Conservation (phyloP, 1,284 basidiomycete species). For the Malassezia nana region DNA sequence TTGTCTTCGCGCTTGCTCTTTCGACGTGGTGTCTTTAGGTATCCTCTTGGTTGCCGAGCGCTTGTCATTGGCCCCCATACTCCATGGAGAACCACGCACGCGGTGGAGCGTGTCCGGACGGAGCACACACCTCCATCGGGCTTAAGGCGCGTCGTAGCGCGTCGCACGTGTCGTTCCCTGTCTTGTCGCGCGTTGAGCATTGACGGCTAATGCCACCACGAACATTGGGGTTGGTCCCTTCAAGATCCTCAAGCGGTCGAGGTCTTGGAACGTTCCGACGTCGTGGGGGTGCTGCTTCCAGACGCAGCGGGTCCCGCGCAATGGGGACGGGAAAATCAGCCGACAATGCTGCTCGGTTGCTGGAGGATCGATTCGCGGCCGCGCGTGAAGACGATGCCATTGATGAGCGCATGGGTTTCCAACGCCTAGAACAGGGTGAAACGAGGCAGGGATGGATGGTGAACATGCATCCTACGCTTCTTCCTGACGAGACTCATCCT, state of each 20-base stretch:
- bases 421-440: conserved; percentile 38
- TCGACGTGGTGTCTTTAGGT: not conserved
- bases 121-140: conserved; percentile 3
- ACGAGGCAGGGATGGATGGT: conserved; percentile 65
- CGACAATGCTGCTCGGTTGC: conserved; percentile 35
- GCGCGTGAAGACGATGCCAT: conserved; percentile 61
- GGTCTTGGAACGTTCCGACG: conserved; percentile 23
- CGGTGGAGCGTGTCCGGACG: not conserved
- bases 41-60: not conserved
- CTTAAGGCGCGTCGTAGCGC: not conserved
- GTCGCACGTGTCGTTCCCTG: not conserved
- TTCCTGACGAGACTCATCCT: conserved; percentile 57
- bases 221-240: conserved; percentile 6
- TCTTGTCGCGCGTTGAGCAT: not conserved
- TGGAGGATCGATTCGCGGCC: conserved; percentile 43
- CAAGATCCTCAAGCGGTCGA: conserved; percentile 6
- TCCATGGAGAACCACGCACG: not conserved
- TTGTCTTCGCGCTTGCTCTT: not conserved
- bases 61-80: not conserved
- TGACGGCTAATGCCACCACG: conserved; percentile 9
- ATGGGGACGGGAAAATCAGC: conserved; percentile 6
- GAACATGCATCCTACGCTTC: conserved; percentile 93
- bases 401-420: conserved; percentile 84
- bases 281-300: conserved; percentile 15
- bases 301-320: conserved; percentile 4